These are phyloP conservation scores for Amanita pseudoporphyria DNA, from an alignment of 768 basidiomycete species.

Conservation along the genomic window DNA sequence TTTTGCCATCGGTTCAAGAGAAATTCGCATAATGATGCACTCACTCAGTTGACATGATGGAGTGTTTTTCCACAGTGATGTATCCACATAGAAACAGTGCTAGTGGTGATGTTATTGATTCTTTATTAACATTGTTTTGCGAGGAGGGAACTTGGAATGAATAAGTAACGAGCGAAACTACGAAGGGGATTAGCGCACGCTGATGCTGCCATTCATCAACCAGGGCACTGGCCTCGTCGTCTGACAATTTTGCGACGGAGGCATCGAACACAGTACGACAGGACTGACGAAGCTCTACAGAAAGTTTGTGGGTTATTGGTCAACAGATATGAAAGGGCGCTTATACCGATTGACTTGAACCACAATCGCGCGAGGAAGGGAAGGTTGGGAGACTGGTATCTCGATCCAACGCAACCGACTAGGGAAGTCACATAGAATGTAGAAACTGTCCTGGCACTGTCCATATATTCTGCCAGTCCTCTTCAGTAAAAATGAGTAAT, in stretches of 20 bases:
- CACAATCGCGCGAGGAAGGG: conserved; percentile 66
- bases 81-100: conserved; percentile 79
- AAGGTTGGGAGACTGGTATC: conserved; percentile 61
- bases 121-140: conserved; percentile 50
- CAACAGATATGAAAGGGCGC: not conserved
- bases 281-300: conserved; percentile 70
- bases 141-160: conserved; percentile 43
- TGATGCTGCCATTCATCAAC: conserved; percentile 58
- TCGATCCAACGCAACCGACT: conserved; percentile 44
- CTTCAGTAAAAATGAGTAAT: not conserved
- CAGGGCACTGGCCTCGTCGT: conserved; percentile 50
- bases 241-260: conserved; percentile 53
- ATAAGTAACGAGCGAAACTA: not conserved
- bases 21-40: conserved; percentile 6
- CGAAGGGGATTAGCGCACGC: conserved; percentile 26
- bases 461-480: conserved; percentile 46
- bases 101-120: conserved; percentile 48
- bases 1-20: not conserved
- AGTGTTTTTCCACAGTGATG: conserved; percentile 74
- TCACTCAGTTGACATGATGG: conserved; percentile 64
- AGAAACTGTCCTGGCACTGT: conserved; percentile 62
- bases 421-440: conserved; percentile 76
- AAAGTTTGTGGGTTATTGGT: conserved; percentile 6
- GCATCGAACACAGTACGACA: conserved; percentile 75
- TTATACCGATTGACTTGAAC: conserved; percentile 65